Evolutionary conservation across 83 land plant genomes (phyloP).

Genomic region (Picea abies): DNA sequence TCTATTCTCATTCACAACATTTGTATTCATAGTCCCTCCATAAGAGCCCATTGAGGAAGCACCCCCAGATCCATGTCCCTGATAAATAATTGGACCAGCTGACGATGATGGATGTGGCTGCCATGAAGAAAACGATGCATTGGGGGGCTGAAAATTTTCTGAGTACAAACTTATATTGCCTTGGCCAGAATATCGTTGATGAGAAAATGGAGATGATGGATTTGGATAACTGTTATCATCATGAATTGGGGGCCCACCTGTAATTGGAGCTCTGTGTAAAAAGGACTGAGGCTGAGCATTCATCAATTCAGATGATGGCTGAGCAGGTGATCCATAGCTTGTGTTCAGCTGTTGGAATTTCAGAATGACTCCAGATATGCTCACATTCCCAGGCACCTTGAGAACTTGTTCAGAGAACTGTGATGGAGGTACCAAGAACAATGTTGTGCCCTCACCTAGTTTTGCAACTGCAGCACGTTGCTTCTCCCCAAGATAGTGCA

Average conservation of each 20-base stretch:
- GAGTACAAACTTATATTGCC: constrained; percentile 18
- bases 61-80: constrained; percentile 4
- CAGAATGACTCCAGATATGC: constrained; percentile 78
- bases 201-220: constrained; percentile 24
- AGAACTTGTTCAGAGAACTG: constrained; percentile 73
- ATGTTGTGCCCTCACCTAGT: constrained; percentile 58
- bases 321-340: constrained; percentile 22
- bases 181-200: constrained; percentile 16
- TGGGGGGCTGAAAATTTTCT: constrained; percentile 2
- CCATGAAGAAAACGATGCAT: constrained; percentile 17
- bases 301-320: constrained; percentile 25
- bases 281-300: constrained; percentile 17
- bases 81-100: not conserved
- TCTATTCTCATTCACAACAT: constrained; percentile 17
- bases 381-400: constrained; percentile 71
- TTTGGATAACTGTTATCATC: constrained; percentile 23
- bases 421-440: constrained; percentile 89
- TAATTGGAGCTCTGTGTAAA: not conserved
- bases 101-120: not conserved
- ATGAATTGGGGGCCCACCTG: constrained; percentile 5
- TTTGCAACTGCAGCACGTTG: constrained; percentile 86
- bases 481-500: constrained; percentile 74
- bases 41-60: not conserved
- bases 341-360: constrained; percentile 57
- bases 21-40: constrained; percentile 7